Evolutionary conservation across 371 early-diverging fungal species (phyloP).

Genomic region (Coemansia sp.): DNA sequence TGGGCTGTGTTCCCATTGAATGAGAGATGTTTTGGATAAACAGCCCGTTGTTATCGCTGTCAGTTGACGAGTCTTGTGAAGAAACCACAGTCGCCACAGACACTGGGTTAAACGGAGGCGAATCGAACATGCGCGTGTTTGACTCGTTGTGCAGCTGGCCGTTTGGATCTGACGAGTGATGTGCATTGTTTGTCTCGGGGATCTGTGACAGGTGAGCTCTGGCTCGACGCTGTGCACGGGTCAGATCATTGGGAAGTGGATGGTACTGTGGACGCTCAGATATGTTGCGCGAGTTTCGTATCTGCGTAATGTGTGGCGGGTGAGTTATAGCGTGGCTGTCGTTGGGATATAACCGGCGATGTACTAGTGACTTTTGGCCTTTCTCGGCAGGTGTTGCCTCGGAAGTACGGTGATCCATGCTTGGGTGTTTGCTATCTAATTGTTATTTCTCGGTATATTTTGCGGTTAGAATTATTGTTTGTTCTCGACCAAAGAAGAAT

Average conservation of each 20-base stretch:
- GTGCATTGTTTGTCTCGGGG: neutral
- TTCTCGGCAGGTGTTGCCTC: neutral
- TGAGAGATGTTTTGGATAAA: conserved; percentile 1
- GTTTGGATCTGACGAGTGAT: neutral
- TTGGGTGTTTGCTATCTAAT: neutral
- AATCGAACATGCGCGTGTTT: conserved; percentile 7
- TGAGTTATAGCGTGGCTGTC: neutral
- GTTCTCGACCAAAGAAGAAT: neutral
- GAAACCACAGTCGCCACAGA: conserved; percentile 14
- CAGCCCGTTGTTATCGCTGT: conserved; percentile 10
- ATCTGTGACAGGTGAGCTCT: neutral
- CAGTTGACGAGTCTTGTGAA: neutral
- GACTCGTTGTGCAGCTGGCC: neutral
- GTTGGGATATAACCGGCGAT: conserved; percentile 5
- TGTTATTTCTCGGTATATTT: neutral
- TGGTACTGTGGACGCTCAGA: conserved; percentile 19
- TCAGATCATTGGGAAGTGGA: conserved; percentile 2
- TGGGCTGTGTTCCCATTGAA: neutral
- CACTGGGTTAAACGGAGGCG: conserved; percentile 20
- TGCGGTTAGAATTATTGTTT: neutral
- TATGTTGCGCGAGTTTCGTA: neutral
- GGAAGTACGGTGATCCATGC: conserved; percentile 3
- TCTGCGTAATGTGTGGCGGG: neutral
- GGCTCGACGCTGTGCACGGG: conserved; percentile 6
- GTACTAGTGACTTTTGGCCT: conserved; percentile 1